These are phyloP conservation scores for Eucalyptus dawsonii DNA, from an alignment of 345 rosid species.

Conservation along the genomic window DNA sequence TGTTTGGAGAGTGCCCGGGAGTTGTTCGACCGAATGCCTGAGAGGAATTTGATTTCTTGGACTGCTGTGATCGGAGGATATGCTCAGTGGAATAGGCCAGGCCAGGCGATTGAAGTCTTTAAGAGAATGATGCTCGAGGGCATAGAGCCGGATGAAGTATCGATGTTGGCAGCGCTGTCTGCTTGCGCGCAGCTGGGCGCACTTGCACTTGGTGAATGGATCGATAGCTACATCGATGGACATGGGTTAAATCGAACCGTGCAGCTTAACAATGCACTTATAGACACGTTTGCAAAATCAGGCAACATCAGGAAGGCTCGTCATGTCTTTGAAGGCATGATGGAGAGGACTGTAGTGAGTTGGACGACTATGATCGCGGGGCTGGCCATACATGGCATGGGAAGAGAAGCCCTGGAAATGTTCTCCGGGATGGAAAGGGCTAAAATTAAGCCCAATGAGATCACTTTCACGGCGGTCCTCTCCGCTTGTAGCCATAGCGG, in stretches of 20 bases:
- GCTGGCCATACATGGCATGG: conserved; percentile 54
- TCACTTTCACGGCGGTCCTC: conserved; percentile 68
- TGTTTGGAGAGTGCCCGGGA: conserved; percentile 24
- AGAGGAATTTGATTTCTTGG: conserved; percentile 54
- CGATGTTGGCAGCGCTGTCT: conserved; percentile 50
- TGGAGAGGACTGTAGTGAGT: conserved; percentile 33
- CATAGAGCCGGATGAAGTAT: conserved; percentile 55
- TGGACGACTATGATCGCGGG: conserved; percentile 74
- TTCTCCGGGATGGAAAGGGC: conserved; percentile 49
- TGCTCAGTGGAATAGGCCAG: conserved; percentile 29
- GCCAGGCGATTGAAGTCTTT: conserved; percentile 41
- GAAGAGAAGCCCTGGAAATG: conserved; percentile 50
- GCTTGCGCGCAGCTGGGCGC: conserved; percentile 66
- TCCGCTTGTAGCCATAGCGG: conserved; percentile 73
- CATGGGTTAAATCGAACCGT: conserved; percentile 17
- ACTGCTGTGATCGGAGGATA: conserved; percentile 59
- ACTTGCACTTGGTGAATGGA: conserved; percentile 49
- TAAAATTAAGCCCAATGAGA: conserved; percentile 34
- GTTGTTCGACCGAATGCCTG: conserved; percentile 47
- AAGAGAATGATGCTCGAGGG: conserved; percentile 41
- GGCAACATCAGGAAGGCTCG: conserved; percentile 47
- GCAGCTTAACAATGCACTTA: conserved; percentile 45
- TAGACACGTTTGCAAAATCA: conserved; percentile 69
- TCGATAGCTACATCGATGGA: conserved; percentile 23
- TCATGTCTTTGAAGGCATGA: conserved; percentile 31